A percentile compares a stretch with the other conserved stretches of the same genome.
Evolutionary conservation across 2,329 filamentous ascomycete genomes (phyloP).

Genomic region (Fusarium mundagurra): DNA sequence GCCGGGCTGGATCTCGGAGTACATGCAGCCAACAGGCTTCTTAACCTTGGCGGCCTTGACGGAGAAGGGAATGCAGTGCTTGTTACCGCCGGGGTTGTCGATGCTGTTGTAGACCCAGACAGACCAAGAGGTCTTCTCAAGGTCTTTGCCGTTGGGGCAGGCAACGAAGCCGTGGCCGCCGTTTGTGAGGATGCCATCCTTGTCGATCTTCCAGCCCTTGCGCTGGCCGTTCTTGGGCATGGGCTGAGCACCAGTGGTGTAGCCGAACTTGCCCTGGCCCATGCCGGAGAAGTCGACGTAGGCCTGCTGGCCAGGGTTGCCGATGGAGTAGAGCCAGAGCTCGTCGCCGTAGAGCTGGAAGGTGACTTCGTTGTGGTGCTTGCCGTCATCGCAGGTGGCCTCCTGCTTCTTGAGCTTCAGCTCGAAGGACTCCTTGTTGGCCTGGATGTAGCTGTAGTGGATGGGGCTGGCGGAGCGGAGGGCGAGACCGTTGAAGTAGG

Average conservation of each 20-base stretch:
- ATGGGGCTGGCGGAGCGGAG: constrained; percentile 60
- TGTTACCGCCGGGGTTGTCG: constrained; percentile 49
- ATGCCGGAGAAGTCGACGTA: constrained; percentile 67
- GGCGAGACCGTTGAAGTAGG: constrained; percentile 60
- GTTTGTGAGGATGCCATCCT: constrained; percentile 57
- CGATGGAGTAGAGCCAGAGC: constrained; percentile 57
- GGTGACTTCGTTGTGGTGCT: constrained; percentile 52
- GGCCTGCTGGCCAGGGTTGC: constrained; percentile 56
- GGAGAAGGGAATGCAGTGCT: constrained; percentile 50
- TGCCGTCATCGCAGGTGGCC: constrained; percentile 56
- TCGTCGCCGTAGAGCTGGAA: constrained; percentile 58
- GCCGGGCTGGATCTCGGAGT: constrained; percentile 37
- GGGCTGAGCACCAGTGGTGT: constrained; percentile 56
- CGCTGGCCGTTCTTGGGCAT: constrained; percentile 56
- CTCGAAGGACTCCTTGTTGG: constrained; percentile 55
- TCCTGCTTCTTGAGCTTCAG: constrained; percentile 56
- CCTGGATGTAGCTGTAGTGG: constrained; percentile 58
- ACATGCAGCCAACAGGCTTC: constrained; percentile 51
- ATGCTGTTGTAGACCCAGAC: constrained; percentile 50
- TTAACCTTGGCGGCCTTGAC: constrained; percentile 43
- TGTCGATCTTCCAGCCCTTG: constrained; percentile 58
- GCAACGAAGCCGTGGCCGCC: constrained; percentile 57
- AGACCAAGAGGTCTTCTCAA: constrained; percentile 49
- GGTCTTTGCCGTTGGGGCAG: constrained; percentile 57
- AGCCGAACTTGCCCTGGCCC: constrained; percentile 65